Percentiles rank a stretch among this genome's conserved stretches.
These are phyloP conservation scores for Silene latifolia DNA, from an alignment of 148 eudicot genomes.

Conservation along the genomic window DNA sequence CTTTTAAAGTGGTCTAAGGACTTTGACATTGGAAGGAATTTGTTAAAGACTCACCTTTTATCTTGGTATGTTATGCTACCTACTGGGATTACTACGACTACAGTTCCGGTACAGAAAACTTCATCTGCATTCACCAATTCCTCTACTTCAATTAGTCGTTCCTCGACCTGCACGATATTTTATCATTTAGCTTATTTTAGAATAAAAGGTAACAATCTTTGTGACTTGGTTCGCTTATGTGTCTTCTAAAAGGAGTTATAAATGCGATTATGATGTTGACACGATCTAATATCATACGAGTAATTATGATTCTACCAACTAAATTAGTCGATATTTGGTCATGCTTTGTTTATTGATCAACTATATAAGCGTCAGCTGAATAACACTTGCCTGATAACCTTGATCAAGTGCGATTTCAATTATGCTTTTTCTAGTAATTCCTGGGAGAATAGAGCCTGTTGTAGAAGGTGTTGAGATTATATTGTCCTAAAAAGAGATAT, in stretches of 20 bases:
- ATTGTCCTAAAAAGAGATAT: conserved; percentile 40
- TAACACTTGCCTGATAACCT: conserved; percentile 54
- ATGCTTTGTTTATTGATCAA: no score
- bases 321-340: not conserved
- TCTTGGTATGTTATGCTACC: conserved; percentile 65
- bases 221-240: no score
- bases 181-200: no score
- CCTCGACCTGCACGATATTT: conserved; percentile 47
- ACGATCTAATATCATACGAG: no score
- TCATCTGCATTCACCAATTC: conserved; percentile 70
- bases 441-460: conserved; percentile 69
- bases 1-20: not conserved
- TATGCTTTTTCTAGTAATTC: conserved; percentile 75
- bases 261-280: no score
- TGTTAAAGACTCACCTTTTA: conserved; percentile 34
- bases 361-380: not conserved
- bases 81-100: conserved; percentile 62
- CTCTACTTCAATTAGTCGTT: conserved; percentile 50
- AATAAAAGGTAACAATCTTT: no score
- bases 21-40: no score
- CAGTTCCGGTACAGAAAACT: conserved; percentile 88
- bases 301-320: not conserved
- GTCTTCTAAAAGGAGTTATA: no score
- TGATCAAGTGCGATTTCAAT: conserved; percentile 62
- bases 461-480: conserved; percentile 56